Evolutionary conservation across 1,284 basidiomycete species (phyloP), one percentile per base, ranked within the genome.

Genomic region (Cryptococcus sp.): DNA sequence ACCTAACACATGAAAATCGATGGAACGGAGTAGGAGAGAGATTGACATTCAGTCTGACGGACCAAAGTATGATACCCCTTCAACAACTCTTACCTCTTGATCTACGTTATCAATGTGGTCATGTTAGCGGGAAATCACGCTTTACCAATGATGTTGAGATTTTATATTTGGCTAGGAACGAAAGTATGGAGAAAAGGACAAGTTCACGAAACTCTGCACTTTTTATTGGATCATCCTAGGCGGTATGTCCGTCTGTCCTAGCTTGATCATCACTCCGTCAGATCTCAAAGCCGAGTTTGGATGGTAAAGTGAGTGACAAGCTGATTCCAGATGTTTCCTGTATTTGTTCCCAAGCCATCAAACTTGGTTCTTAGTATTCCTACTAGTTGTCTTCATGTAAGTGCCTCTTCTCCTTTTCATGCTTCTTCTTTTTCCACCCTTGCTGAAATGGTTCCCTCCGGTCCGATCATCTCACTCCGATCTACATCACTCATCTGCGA

Each of bases 271-370:
- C 11, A 11, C 4, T 28, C 28, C 28, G 4, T 28, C 28, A 23
- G 16, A n/a, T 21, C 22, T n/a, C n/a, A n/a, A n/a, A n/a, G n/a
- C n/a, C 21, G 7, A 39, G n/a, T 32, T 40, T 19, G 32, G 21
- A 51, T 48, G n/a, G n/a, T n/a, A 4, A 31, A 18, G 18, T 34
- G 4, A 28, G 5, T 5, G 28, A 28, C 28, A 28, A 28, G 28
- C 28, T 28, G 28, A 28, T 28, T 24, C 13, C 45, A 69, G 68
- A 37, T 66, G 65, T 52, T 70, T 69, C 46, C 49, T 70, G 21
- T 70, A 70, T 47, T 59, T 70, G 11, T 70, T 69, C 36, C 68
- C 68, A 2, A 65, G 59, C 39, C 63, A 70, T 57, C 68, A 70
- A 45, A 64, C 68, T 2, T 70, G 68, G 68, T 69, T 62, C 37